These are phyloP conservation scores for Fistulifera solaris DNA, from an alignment of 108 stramenopile genomes.

Conservation along the genomic window DNA sequence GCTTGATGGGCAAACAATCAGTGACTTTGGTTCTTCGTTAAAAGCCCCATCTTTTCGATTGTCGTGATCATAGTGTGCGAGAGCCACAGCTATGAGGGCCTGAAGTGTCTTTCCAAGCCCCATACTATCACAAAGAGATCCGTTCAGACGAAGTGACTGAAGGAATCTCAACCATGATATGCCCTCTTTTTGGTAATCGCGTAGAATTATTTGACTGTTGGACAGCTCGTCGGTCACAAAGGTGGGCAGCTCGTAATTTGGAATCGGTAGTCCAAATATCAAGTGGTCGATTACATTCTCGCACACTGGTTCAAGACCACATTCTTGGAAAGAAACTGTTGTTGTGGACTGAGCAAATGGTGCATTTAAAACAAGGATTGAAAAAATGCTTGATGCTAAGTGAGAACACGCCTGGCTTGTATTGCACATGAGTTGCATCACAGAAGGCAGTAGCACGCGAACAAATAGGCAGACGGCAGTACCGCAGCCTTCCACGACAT, in stretches of 20 bases:
- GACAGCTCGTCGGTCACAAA: conserved; percentile 23
- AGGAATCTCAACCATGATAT: conserved; percentile 81
- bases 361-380: conserved; percentile 60
- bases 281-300: conserved; percentile 71
- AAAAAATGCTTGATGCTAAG: conserved; percentile 59
- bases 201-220: conserved; percentile 30
- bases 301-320: conserved; percentile 6
- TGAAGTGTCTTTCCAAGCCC: conserved; percentile 80
- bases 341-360: conserved; percentile 45
- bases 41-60: background rate
- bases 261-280: conserved; percentile 74
- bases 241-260: conserved; percentile 42
- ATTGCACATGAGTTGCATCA: conserved; percentile 77
- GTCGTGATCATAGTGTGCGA: conserved; percentile 30
- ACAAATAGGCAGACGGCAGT: conserved; percentile 53
- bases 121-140: conserved; percentile 86
- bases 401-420: conserved; percentile 41
- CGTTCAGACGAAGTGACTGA: conserved; percentile 60
- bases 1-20: conserved; percentile 79
- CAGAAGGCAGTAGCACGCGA: conserved; percentile 48
- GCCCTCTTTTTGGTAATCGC: conserved; percentile 82
- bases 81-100: conserved; percentile 52
- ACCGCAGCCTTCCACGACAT: conserved; percentile 17
- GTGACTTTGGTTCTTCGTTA: conserved; percentile 16
- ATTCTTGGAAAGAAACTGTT: background rate